Percentiles rank a stretch among this genome's conserved stretches.
Conservation (phyloP, 1,139 yeast species). For the Nakaseomyces kungkrabaensis region DNA sequence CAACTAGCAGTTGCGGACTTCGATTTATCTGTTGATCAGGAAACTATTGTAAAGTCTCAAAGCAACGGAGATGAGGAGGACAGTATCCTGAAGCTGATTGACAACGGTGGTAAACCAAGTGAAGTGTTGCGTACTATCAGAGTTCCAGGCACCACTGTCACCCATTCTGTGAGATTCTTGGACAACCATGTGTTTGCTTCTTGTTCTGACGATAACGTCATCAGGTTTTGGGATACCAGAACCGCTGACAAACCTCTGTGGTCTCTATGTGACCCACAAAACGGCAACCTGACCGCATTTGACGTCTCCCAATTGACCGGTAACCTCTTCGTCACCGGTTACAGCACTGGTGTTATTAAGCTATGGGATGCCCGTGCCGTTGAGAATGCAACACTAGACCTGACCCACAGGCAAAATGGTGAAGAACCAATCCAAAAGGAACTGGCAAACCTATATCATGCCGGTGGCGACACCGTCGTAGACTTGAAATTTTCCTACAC, state of each 20-base stretch:
- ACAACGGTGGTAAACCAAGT: constrained; percentile 26
- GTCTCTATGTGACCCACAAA: constrained; percentile 19
- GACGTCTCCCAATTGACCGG: constrained; percentile 23
- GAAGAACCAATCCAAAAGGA: constrained; percentile 25
- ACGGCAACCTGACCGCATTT: constrained; percentile 23
- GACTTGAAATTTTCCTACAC: constrained; percentile 25
- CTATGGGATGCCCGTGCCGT: constrained; percentile 30
- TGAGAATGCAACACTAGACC: constrained; percentile 18
- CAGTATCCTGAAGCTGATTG: constrained; percentile 24
- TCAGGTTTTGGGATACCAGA: constrained; percentile 28
- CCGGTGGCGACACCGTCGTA: constrained; percentile 27
- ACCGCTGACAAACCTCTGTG: constrained; percentile 22
- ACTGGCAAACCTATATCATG: constrained; percentile 21
- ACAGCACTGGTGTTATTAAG: constrained; percentile 26
- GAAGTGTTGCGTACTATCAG: constrained; percentile 19
- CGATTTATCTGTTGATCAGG: constrained; percentile 22
- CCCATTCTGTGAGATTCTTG: constrained; percentile 25
- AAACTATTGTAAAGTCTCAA: constrained; percentile 26
- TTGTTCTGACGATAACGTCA: constrained; percentile 25
- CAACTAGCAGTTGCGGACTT: constrained; percentile 23
- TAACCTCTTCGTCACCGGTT: constrained; percentile 26
- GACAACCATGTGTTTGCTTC: constrained; percentile 25
- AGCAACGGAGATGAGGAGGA: constrained; percentile 21
- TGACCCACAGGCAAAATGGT: constrained; percentile 21
- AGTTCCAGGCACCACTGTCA: constrained; percentile 24